Percentiles rank a stretch among this genome's conserved stretches.
Conservation (phyloP, 371 early-diverging fungal species). For the Actinomucor elegans region DNA sequence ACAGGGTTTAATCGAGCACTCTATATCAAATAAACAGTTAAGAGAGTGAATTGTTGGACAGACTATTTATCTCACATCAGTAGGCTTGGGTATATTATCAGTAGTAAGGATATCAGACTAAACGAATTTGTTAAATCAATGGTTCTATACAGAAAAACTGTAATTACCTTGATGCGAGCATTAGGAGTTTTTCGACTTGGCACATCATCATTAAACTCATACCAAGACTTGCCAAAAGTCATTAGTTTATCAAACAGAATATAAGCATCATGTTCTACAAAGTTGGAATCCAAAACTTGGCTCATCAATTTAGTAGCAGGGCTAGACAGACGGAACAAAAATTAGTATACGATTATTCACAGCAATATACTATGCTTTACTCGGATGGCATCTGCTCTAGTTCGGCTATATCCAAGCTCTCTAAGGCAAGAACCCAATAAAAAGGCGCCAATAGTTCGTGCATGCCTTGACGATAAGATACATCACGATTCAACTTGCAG, state of each 20-base stretch:
- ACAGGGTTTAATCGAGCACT: slow-evolving; percentile 61
- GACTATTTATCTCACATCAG: slow-evolving; percentile 7
- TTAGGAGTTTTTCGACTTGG: slow-evolving; percentile 10
- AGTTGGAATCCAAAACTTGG: slow-evolving; percentile 43
- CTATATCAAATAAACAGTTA: slow-evolving; percentile 4
- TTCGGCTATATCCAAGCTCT: slow-evolving; percentile 36
- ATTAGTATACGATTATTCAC: neutral
- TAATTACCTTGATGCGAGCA: neutral
- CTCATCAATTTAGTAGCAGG: slow-evolving; percentile 30
- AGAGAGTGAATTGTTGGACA: neutral
- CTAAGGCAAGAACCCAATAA: slow-evolving; percentile 71
- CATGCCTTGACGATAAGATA: slow-evolving; percentile 97
- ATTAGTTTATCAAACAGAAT: slow-evolving; percentile 82
- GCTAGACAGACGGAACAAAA: slow-evolving; percentile 9
- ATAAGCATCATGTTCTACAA: slow-evolving; percentile 86
- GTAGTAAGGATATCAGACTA: slow-evolving; percentile 9
- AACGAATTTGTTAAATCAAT: too few relatives aligned
- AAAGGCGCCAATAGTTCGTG: slow-evolving; percentile 91
- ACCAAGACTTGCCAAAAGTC: slow-evolving; percentile 81
- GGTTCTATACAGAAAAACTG: neutral
- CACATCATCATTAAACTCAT: slow-evolving; percentile 71
- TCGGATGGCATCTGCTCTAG: slow-evolving; percentile 4
- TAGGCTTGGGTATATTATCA: slow-evolving; percentile 20
- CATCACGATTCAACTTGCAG: slow-evolving; percentile 82
- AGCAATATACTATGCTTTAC: slow-evolving; percentile 9